Evolutionary conservation across 805 yeast genomes (phyloP).

Genomic region (Cyberlindnera galapagoensis): DNA sequence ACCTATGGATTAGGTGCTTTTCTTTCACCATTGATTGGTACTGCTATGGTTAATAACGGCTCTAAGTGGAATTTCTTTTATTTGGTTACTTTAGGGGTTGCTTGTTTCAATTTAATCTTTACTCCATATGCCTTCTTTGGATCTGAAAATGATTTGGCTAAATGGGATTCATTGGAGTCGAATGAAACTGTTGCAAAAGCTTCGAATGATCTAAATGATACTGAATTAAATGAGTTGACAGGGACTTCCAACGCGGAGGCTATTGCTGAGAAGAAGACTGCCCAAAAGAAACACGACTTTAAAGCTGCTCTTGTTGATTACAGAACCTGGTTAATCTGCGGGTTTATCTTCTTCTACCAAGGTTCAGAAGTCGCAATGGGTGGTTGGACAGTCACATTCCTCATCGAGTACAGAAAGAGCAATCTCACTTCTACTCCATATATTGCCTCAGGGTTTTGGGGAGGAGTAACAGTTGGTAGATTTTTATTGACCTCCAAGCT

Average conservation of each 20-base stretch:
- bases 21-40: slow-evolving; percentile 51
- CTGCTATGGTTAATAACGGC: slow-evolving; percentile 44
- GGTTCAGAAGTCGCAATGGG: slow-evolving; percentile 59
- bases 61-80: slow-evolving; percentile 52
- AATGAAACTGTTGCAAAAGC: no score
- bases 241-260: no score
- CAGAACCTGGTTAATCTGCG: slow-evolving; percentile 44
- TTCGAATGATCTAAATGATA: no score
- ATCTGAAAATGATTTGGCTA: slow-evolving; percentile 34
- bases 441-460: slow-evolving; percentile 61
- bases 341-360: slow-evolving; percentile 50
- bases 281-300: slow-evolving; percentile 12
- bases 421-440: slow-evolving; percentile 38
- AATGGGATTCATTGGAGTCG: slow-evolving; percentile 9
- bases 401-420: slow-evolving; percentile 45
- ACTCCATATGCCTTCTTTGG: slow-evolving; percentile 37
- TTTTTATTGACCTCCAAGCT: slow-evolving; percentile 36
- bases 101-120: slow-evolving; percentile 27
- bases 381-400: slow-evolving; percentile 58
- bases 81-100: slow-evolving; percentile 38
- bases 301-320: slow-evolving; percentile 32
- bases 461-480: slow-evolving; percentile 53
- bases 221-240: no score
- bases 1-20: slow-evolving; percentile 60
- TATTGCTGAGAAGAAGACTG: no score